Evolutionary conservation across 2,329 filamentous ascomycete species (phyloP), one percentile per base, ranked within the genome.

Genomic region (Mycosphaerella sp.): DNA sequence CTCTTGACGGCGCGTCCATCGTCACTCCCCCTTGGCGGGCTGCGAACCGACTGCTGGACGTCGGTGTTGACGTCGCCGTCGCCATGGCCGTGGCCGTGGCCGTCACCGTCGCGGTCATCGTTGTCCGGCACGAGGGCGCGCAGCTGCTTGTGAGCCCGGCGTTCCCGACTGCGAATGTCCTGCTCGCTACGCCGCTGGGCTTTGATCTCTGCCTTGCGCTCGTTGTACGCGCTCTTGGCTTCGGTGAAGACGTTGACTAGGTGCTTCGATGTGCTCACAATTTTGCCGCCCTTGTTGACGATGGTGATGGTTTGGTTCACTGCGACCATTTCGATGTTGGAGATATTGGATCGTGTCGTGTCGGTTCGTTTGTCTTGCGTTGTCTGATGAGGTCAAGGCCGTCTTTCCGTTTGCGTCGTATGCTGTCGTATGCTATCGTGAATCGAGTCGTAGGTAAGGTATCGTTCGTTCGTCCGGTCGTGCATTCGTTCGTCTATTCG

Each of bases 191-290:
- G 82, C 62, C 82, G 79, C 59, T 87, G 81, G 16, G 84, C 81
- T 67, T 82, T 83, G 62, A 95, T 79, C 60, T 89, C 82, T 6
- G 87, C 85, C 69, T 94, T 95, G 66, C 87, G 87, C 65, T 95
- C 88, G 51, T 84, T 79, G 71, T 97, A 97, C 52, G 87, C 87
- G 48, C 84, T 82, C 67, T 88, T 89, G 57, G 90, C 91, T 67
- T 96, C 89, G 68, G 89, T 95, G 77, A 95, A 94, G 65, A 96
- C 85, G 66, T 83, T 85, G 65, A 94, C 80, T 18, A 97, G 76
- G 62, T 95, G 87, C 72, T 94, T 95, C 65, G 89, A 88, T 53
- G 85, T 93, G 76, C 84, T 90, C 62, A 95, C 87, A 44, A 95
- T 84, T 73, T 95, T 94, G 64, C 89, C 89, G 52, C 88, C 93